Evolutionary conservation across 2,329 filamentous ascomycete genomes (phyloP), one percentile per base, ranked within the genome.

Genomic region (Coniochaeta hoffmannii): DNA sequence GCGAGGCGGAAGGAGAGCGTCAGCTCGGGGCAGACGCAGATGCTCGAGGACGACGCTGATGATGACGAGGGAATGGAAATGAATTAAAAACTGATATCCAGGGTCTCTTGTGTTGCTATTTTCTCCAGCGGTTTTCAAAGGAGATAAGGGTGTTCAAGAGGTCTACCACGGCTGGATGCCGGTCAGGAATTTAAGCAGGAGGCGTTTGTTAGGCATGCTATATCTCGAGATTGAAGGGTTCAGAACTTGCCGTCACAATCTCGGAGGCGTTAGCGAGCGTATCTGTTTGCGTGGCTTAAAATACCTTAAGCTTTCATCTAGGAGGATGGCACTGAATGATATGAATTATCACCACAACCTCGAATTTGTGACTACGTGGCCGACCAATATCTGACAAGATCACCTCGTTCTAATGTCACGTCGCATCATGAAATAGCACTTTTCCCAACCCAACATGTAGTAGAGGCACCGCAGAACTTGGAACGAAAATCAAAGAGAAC

Each of bases 21-120:
- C 51, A 76, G 80, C 63, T 85, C 81, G 65, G n/a, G 76, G 57
- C 77, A 81, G 61, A 82, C 80, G 3, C 80, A 82, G 62, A 72
- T 78, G 61, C 64, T 81, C 5, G 80, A 82, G 57, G 82, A 77
- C 1, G 82, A 85, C 58, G 72, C 68, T 14, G 81, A 84, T 46
- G 82, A 84, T 17, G 82, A 83, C 50, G 82, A 85, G 53, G 81
- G 80, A 57, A 84, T 85, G 80, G 41, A 46, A 46, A 46, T 46
- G 41, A 46, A 7, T 28, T 46, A 26, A 12, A 8, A 12, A 32
- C 14, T 46, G 24, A 46, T 14, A 28, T n/a, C 24, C 12, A 26
- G 15, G n/a, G 17, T 24, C 19, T 46, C 14, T 46, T 28, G 9
- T 28, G 41, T 46, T 46, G 36, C 36, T 41, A 19, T 19, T 2